Percentiles rank a stretch among this genome's conserved stretches.
phyloP scores from a whole-genome alignment of 2,329 filamentous ascomycete species.

The Shiraia bambusicola region DNA sequence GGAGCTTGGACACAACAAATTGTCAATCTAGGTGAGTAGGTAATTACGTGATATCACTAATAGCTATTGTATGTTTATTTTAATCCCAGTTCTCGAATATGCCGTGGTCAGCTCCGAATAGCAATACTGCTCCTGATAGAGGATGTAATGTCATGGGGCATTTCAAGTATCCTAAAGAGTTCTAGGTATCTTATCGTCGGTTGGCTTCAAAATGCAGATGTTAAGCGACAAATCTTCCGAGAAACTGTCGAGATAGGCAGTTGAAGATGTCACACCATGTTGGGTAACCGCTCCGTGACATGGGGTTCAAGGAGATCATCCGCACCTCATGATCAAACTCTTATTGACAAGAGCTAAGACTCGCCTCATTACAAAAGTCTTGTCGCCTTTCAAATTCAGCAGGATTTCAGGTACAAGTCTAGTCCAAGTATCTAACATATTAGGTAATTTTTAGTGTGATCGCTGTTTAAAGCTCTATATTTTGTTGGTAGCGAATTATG shows the following conservation, averaged over 20 bases:
- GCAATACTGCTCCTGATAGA: no score
- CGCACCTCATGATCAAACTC: constrained; percentile 8
- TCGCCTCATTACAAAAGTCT: constrained; percentile 10
- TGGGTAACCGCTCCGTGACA: constrained; percentile 10
- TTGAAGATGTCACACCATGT: constrained; percentile 1
- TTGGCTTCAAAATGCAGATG: no score
- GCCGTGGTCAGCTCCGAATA: no score
- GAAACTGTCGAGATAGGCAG: constrained; percentile 8
- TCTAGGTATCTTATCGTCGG: no score
- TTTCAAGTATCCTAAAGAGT: no score
- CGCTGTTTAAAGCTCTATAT: not conserved
- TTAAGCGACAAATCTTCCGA: no score
- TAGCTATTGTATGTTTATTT: no score
- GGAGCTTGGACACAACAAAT: no score
- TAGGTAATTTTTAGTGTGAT: not conserved
- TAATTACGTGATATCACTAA: no score
- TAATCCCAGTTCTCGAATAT: no score
- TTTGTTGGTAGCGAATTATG: not conserved
- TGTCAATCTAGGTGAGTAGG: no score
- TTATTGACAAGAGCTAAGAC: constrained; percentile 16
- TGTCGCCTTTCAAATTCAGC: constrained; percentile 14
- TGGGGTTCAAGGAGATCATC: constrained; percentile 10
- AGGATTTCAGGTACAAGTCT: not conserved
- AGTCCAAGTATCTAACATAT: constrained; percentile 1
- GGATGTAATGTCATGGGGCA: no score